These are phyloP conservation scores for Gossypium davidsonii DNA, from an alignment of 441 rosid genomes.

Conservation along the genomic window DNA sequence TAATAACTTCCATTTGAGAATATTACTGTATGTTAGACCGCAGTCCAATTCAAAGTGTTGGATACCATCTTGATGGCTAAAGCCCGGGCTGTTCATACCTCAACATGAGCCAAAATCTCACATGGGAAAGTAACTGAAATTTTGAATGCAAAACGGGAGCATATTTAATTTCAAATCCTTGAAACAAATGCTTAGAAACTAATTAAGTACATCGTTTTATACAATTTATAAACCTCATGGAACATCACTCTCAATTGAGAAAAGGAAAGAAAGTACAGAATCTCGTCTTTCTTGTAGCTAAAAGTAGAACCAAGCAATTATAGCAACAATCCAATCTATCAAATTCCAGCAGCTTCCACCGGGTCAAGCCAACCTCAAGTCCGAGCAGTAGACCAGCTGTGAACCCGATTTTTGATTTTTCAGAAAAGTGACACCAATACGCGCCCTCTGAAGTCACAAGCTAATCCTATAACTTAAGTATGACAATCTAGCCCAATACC, in stretches of 20 bases:
- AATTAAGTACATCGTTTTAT: not conserved
- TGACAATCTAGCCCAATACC: not conserved
- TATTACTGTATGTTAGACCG: not conserved
- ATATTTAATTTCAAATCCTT: not conserved
- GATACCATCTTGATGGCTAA: not conserved
- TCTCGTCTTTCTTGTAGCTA: not conserved
- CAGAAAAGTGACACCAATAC: not conserved
- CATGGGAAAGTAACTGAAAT: not conserved
- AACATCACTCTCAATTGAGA: not conserved
- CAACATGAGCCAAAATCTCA: not conserved
- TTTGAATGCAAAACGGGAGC: not conserved
- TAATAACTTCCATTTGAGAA: not conserved
- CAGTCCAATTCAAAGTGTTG: not conserved
- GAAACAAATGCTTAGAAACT: not conserved
- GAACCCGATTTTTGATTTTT: not conserved
- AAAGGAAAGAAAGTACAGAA: not conserved
- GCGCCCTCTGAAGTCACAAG: not conserved
- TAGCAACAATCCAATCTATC: not conserved
- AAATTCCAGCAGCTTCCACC: conserved; percentile 1
- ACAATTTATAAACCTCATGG: not conserved
- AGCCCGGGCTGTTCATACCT: not conserved
- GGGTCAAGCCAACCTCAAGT: not conserved
- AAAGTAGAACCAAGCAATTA: conserved; percentile 4
- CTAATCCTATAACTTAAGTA: not conserved
- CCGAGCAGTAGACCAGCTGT: not conserved